These are phyloP conservation scores for Peronospora farinosa DNA, from an alignment of 352 stramenopile genomes.

Conservation along the genomic window DNA sequence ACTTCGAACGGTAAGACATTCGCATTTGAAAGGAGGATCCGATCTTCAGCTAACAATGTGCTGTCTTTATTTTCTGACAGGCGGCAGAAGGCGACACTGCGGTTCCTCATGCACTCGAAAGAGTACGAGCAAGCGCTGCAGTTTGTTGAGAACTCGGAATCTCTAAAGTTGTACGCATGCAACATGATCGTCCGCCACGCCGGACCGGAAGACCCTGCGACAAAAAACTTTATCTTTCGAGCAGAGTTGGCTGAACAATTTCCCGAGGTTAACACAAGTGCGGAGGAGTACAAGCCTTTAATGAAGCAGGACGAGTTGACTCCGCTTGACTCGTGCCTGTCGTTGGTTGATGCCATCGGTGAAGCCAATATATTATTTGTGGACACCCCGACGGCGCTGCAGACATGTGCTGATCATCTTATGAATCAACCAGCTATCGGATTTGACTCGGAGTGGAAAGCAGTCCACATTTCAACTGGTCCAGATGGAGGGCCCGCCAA, in stretches of 20 bases:
- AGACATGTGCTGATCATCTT: conserved; percentile 38
- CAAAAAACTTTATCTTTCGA: conserved; percentile 52
- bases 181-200: conserved; percentile 44
- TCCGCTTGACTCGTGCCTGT: conserved; percentile 40
- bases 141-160: conserved; percentile 25
- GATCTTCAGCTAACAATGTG: not conserved
- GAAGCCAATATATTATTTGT: conserved; percentile 53
- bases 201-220: conserved; percentile 33
- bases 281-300: conserved; percentile 20
- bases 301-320: conserved; percentile 39
- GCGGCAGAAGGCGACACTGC: conserved; percentile 39
- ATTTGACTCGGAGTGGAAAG: conserved; percentile 80
- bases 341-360: conserved; percentile 37
- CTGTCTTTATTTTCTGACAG: conserved; percentile 12
- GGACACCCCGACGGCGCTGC: conserved; percentile 34
- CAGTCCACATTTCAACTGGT: conserved; percentile 27
- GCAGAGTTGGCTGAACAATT: conserved; percentile 37
- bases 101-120: conserved; percentile 56
- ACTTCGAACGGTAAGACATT: conserved; percentile 36
- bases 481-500: conserved; percentile 17
- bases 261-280: conserved; percentile 37
- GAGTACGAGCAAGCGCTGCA: conserved; percentile 52
- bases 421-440: conserved; percentile 41
- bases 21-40: not conserved
- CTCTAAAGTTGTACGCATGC: conserved; percentile 46